Conservation (phyloP, 2,329 filamentous ascomycete species). For the Ceratocystis colombiana region DNA sequence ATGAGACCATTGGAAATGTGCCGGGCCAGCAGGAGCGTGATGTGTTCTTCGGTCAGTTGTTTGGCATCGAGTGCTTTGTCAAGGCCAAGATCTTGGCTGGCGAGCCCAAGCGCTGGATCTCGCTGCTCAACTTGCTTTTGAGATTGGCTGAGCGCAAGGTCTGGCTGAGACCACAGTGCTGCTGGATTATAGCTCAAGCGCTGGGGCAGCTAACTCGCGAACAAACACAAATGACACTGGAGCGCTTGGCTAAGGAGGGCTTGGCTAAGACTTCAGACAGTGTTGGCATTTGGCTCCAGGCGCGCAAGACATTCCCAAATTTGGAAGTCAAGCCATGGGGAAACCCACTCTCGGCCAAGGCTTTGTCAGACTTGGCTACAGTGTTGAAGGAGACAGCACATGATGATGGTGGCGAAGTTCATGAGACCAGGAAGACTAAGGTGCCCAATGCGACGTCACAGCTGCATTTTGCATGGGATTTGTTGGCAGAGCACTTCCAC, state of each 20-base stretch:
- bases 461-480: conserved; percentile 78
- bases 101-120: conserved; percentile 48
- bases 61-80: conserved; percentile 77
- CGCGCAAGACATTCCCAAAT: conserved; percentile 53
- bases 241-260: conserved; percentile 52
- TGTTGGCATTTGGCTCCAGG: conserved; percentile 74
- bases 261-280: conserved; percentile 77
- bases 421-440: conserved; percentile 39
- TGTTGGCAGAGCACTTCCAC: conserved; percentile 53
- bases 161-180: conserved; percentile 83
- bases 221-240: conserved; percentile 52
- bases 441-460: conserved; percentile 70
- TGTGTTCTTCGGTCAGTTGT: conserved; percentile 72
- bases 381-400: conserved; percentile 64
- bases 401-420: conserved; percentile 36
- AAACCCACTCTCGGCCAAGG: conserved; percentile 61
- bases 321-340: conserved; percentile 63
- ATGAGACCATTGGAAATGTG: conserved; percentile 43
- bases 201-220: conserved; percentile 51
- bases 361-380: conserved; percentile 58
- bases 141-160: conserved; percentile 69
- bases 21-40: conserved; percentile 71
- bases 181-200: conserved; percentile 67
- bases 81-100: conserved; percentile 63
- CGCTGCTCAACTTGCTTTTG: conserved; percentile 62